Conservation (phyloP, 169 alveolate genomes). For the Babesia bovis region DNA sequence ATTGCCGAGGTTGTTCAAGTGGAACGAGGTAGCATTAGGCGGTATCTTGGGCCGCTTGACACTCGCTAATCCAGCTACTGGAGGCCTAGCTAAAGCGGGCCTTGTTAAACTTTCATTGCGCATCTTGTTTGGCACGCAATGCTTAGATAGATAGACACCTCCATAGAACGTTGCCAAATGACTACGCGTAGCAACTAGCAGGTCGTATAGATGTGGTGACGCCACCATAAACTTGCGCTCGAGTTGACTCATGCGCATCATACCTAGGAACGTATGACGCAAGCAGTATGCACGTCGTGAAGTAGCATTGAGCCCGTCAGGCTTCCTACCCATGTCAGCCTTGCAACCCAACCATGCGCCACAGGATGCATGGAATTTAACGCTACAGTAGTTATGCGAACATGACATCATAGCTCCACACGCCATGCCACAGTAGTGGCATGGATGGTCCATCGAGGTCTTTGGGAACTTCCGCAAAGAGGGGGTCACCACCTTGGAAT, state of each 20-base stretch:
- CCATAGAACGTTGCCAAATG: conserved; percentile 40
- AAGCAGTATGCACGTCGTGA: conserved; percentile 51
- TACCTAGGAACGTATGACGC: conserved; percentile 55
- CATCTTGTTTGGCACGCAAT: conserved; percentile 50
- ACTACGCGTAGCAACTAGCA: conserved; percentile 20
- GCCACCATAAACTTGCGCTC: conserved; percentile 67
- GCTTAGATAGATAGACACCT: conserved; percentile 57
- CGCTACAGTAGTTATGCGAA: conserved; percentile 46
- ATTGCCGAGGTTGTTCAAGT: conserved; percentile 12
- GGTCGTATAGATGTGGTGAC: conserved; percentile 56
- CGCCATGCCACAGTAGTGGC: conserved; percentile 62
- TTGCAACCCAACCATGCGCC: conserved; percentile 65
- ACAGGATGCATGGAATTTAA: conserved; percentile 66
- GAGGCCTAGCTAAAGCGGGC: neutral
- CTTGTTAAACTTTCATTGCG: conserved; percentile 1
- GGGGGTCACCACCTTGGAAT: conserved; percentile 15
- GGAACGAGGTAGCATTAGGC: neutral
- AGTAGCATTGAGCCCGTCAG: conserved; percentile 30
- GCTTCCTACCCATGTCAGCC: conserved; percentile 55
- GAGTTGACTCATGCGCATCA: conserved; percentile 26
- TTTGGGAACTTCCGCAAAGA: conserved; percentile 38
- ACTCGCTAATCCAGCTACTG: neutral
- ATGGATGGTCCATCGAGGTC: conserved; percentile 45
- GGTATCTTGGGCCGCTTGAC: conserved; percentile 36
- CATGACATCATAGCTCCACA: conserved; percentile 59